A percentile compares a stretch with the other conserved stretches of the same genome.
These are phyloP conservation scores for Pythium chondricola DNA, from an alignment of 352 stramenopile species.

Conservation along the genomic window DNA sequence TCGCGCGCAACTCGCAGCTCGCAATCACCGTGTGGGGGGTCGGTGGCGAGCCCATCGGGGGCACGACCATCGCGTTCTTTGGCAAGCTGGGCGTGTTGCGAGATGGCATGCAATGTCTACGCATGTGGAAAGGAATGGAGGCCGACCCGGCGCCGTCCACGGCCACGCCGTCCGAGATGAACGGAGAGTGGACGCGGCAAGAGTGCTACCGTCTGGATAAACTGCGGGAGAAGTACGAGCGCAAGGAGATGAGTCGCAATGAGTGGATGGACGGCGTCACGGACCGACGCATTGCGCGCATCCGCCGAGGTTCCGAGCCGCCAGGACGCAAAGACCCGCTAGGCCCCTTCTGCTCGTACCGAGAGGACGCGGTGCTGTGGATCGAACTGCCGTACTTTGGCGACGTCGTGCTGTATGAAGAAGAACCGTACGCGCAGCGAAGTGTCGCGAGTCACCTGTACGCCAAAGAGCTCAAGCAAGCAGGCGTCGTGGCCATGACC, in stretches of 20 bases:
- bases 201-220: conserved; percentile 85
- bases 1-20: conserved; percentile 80
- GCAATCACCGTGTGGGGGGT: conserved; percentile 84
- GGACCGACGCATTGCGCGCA: conserved; percentile 77
- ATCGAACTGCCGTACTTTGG: conserved; percentile 91
- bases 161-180: conserved; percentile 61
- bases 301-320: conserved; percentile 71
- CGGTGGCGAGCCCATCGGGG: conserved; percentile 72
- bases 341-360: conserved; percentile 74
- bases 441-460: conserved; percentile 25
- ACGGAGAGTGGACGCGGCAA: conserved; percentile 65
- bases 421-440: conserved; percentile 84
- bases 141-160: conserved; percentile 63
- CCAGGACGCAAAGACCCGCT: conserved; percentile 62
- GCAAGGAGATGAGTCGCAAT: conserved; percentile 78
- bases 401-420: conserved; percentile 89
- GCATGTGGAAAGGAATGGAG: conserved; percentile 65
- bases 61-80: conserved; percentile 86
- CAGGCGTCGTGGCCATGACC: neutral
- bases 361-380: conserved; percentile 74
- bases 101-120: conserved; percentile 84
- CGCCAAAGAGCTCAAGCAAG: conserved; percentile 11
- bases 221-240: conserved; percentile 84
- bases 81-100: conserved; percentile 76
- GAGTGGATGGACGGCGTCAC: conserved; percentile 91